Percentiles rank a stretch among this genome's conserved stretches.
These are phyloP conservation scores for Nicotiana tabacum DNA, from an alignment of 257 asterid genomes.

Conservation along the genomic window DNA sequence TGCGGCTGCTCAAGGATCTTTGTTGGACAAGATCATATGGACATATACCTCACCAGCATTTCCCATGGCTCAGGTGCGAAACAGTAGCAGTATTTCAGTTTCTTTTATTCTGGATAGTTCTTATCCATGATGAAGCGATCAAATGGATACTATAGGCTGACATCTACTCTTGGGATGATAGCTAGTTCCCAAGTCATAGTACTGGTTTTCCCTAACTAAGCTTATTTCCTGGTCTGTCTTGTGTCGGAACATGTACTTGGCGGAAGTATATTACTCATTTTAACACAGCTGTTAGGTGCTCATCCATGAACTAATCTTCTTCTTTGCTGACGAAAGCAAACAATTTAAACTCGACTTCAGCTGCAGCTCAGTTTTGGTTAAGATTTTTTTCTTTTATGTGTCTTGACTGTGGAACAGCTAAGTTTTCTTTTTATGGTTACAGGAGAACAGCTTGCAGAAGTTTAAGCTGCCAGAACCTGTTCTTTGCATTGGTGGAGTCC, in stretches of 20 bases:
- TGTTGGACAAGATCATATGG: conserved; percentile 48
- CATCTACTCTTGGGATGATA: neutral
- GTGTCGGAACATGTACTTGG: neutral
- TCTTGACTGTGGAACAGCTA: neutral
- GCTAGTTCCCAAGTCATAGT: neutral
- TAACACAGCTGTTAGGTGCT: neutral
- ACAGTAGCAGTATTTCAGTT: neutral
- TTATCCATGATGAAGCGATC: neutral
- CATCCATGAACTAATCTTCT: neutral
- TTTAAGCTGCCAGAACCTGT: conserved; percentile 69
- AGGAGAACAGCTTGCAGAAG: conserved; percentile 69
- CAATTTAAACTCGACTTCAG: neutral
- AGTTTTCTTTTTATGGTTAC: conserved; percentile 16
- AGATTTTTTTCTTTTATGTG: neutral
- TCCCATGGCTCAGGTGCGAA: conserved; percentile 63
- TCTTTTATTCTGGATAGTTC: neutral
- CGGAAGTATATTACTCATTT: neutral
- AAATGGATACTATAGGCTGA: neutral
- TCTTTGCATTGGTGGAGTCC: conserved; percentile 67
- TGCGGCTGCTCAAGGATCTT: conserved; percentile 24
- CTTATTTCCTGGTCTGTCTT: neutral
- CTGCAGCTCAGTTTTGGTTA: neutral
- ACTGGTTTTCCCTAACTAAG: conserved; percentile 2
- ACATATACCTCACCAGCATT: conserved; percentile 62
- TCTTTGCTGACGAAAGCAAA: neutral